Evolutionary conservation across 1,284 basidiomycete species (phyloP).

Genomic region (Leccinum solheimii): DNA sequence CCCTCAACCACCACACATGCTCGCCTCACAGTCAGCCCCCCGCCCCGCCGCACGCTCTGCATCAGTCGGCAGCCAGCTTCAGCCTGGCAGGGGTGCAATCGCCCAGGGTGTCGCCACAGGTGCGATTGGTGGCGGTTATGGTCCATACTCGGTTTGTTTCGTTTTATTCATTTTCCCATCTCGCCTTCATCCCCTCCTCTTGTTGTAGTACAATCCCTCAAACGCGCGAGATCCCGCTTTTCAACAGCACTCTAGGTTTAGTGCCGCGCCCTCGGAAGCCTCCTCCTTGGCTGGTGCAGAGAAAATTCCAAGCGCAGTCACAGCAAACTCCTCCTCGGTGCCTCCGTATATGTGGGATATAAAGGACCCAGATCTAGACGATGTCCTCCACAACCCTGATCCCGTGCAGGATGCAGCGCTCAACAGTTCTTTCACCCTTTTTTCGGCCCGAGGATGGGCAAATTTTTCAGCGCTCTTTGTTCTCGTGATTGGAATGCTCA

Average conservation of each 20-base stretch:
- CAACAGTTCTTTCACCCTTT: constrained; percentile 58
- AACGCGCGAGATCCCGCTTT: constrained; percentile 42
- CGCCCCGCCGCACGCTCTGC: constrained; percentile 31
- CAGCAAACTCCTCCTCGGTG: constrained; percentile 44
- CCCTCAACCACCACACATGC: constrained; percentile 38
- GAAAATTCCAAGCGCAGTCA: constrained; percentile 33
- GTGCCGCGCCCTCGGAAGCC: constrained; percentile 57
- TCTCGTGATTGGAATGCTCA: constrained; percentile 60
- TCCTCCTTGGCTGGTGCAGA: constrained; percentile 48
- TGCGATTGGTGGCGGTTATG: constrained; percentile 70
- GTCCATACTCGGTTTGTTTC: constrained; percentile 72
- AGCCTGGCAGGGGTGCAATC: constrained; percentile 52
- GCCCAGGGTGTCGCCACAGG: constrained; percentile 72
- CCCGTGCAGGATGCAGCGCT: constrained; percentile 59
- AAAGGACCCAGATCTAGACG: constrained; percentile 75
- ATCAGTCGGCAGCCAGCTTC: constrained; percentile 35
- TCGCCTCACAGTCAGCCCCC: constrained; percentile 32
- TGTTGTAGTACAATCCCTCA: constrained; percentile 59
- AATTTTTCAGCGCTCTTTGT: constrained; percentile 63
- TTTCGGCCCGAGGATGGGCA: constrained; percentile 73
- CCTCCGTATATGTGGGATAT: constrained; percentile 71
- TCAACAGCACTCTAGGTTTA: constrained; percentile 55
- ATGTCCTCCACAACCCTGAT: constrained; percentile 74
- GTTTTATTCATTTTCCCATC: constrained; percentile 1
- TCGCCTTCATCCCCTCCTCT: neutral